phyloP scores from a whole-genome alignment of 257 asterid genomes.

The Solanum bukasovii region DNA sequence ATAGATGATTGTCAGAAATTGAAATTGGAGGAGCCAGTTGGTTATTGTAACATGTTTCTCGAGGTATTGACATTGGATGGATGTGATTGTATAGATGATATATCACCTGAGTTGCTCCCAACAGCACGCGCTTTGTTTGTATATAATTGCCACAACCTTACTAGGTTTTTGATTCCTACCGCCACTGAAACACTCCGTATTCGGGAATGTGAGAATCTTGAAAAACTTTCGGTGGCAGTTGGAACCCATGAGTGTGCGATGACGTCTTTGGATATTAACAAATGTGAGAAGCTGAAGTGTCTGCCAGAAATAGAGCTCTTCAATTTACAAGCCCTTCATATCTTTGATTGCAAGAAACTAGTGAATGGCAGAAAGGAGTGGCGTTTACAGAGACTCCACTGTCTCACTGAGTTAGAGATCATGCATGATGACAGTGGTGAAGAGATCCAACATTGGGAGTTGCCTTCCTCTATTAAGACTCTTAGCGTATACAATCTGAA shows the following conservation, averaged over 20 bases:
- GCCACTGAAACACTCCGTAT: neutral
- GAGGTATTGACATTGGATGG: accelerated
- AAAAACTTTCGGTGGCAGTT: neutral
- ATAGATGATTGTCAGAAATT: accelerated
- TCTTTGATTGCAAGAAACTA: neutral
- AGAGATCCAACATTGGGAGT: neutral
- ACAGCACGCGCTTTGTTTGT: accelerated
- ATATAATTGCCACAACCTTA: accelerated
- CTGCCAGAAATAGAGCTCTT: constrained; percentile 1
- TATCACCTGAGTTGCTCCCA: neutral
- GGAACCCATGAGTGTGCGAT: neutral
- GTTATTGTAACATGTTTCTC: neutral
- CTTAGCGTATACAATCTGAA: accelerated
- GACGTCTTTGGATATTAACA: accelerated
- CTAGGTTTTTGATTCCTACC: neutral
- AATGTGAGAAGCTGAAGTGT: neutral
- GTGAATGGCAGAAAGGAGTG: neutral
- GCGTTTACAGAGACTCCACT: neutral
- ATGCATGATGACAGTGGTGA: accelerated
- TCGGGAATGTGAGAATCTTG: neutral
- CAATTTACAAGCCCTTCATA: accelerated
- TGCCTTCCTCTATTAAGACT: neutral
- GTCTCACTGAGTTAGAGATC: too few species aligned
- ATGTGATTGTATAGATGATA: neutral
- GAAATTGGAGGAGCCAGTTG: neutral